Evolutionary conservation across 2,329 filamentous ascomycete species (phyloP), one percentile per base, ranked within the genome.

Genomic region (Aspergillus japonicus): DNA sequence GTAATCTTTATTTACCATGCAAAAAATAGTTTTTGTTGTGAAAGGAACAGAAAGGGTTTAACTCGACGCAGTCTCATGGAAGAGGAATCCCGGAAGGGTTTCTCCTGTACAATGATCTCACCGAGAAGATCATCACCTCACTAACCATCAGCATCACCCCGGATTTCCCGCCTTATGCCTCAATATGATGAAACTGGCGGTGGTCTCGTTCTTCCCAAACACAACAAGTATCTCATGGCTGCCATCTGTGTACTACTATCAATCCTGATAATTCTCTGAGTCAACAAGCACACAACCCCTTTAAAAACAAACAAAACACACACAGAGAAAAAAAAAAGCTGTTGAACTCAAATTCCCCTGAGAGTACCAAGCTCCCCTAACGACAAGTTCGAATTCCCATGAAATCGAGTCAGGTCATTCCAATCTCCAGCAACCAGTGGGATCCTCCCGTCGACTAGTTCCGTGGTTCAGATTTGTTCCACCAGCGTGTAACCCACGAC

Each of bases 401-500:
- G n/a, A 44, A 16, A 44, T 44, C 39, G 23, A 44, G 42, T 54
- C 53, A 50, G 31, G 48, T 24, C 57, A 63, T 62, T 48, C 56
- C 50, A 61, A 57, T 51, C 54, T 61, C 54, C 56, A 26, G 39
- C 51, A 39, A 53, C 59, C 65, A 24, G 54, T 64, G 62, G 65
- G 55, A 63, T 60, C 59, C 63, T 63, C 65, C 65, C 65, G 62
- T 48, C 47, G 39, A 26, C 29, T 23, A 48, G 53, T 65, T 62
- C 65, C 65, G 64, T 63, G 65, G 65, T 60, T 64, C 58, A 50
- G 39, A 24, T 26, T 35, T 56, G 65, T 67, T 61, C 65, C 62
- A 61, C 62, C 58, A 57, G 52, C n/a, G 39, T 35, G 56, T 52
- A 63, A 61, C 63, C 60, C 60, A 62, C 63, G 14, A 16, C 2